Evolutionary conservation across 352 stramenopile species (phyloP), one percentile per base, ranked within the genome.

Genomic region (Pythium myriotylum): DNA sequence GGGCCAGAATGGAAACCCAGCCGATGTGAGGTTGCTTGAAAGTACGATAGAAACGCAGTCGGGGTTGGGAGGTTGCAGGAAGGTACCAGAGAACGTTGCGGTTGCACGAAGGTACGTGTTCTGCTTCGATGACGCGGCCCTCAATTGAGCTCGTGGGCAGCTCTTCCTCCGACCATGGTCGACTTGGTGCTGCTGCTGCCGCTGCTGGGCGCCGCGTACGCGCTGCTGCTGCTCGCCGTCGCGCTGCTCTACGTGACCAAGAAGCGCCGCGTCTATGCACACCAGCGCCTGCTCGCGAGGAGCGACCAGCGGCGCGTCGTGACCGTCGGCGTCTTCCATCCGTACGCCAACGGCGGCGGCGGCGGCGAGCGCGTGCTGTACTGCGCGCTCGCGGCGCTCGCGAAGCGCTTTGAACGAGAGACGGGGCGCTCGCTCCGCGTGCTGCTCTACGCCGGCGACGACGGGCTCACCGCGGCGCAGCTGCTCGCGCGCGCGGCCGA

Each of bases 311-410:
- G n/a, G n/a, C 26, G 54, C 61, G 51, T 68, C 37, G 52, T 75
- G 20, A 90, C 74, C 1, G 72, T 98, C 54, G 94, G 81, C 33
- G 92, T 98, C 61, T 98, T 98, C 75, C 96, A 98, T 70, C 96
- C 94, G 32, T 96, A 98, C 72, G 96, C 94, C 37, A 94, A 98
- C 55, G 86, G 84, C 33, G 97, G 97, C 32, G 98, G 98, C 22
- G 98, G 97, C 39, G 98, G 98, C 33, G 98, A 99, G 73, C 93
- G 97, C 50, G 98, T 99, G 19, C 82, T 99, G 26, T 99, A 98
- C 91, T 97, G 96, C 62, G 91, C 91, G 13, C 79, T 99, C 42
- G 65, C 96, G 59, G 86, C 88, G 52, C 76, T 99, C 22, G 68
- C 78, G 19, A 59, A 65, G 48, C 65, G 67, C 61, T 89, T 87